Evolutionary conservation across 495 filamentous ascomycete species (phyloP).

Genomic region (Aspergillus nidulans): DNA sequence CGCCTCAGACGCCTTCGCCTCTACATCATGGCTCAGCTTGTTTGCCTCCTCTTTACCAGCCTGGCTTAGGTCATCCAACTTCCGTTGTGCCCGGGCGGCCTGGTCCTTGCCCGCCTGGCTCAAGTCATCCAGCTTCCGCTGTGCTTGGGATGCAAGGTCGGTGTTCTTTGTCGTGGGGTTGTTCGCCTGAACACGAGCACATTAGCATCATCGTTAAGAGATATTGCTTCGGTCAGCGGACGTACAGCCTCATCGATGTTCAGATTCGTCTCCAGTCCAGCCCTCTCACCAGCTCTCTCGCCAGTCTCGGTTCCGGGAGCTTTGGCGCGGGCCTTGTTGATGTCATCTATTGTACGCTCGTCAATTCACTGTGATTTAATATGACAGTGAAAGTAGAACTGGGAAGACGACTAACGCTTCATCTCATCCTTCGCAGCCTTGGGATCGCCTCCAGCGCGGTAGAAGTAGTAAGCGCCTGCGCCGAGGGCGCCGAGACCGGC

Average conservation of each 20-base stretch:
- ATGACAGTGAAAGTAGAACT: too few relatives aligned
- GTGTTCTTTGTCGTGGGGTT: slow-evolving; percentile 56
- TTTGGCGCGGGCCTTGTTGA: slow-evolving; percentile 60
- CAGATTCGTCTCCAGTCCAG: slow-evolving; percentile 47
- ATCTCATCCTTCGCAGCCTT: slow-evolving; percentile 74
- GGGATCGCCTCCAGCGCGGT: slow-evolving; percentile 78
- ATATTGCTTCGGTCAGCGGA: background rate
- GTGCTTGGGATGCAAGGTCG: slow-evolving; percentile 37
- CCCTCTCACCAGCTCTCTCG: slow-evolving; percentile 49
- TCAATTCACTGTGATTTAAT: background rate
- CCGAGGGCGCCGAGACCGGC: slow-evolving; percentile 61
- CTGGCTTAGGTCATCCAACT: slow-evolving; percentile 62
- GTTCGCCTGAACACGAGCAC: slow-evolving; percentile 45
- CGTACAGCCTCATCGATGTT: slow-evolving; percentile 55
- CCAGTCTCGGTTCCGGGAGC: slow-evolving; percentile 39
- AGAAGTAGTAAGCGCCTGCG: slow-evolving; percentile 85
- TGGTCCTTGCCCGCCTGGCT: slow-evolving; percentile 52
- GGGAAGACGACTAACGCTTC: slow-evolving; percentile 64
- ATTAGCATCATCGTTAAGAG: background rate
- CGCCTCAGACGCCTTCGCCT: slow-evolving; percentile 62
- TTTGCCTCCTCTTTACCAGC: slow-evolving; percentile 35
- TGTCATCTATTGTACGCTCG: slow-evolving; percentile 43
- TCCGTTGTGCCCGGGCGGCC: slow-evolving; percentile 26
- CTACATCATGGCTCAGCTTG: slow-evolving; percentile 35
- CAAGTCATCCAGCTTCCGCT: slow-evolving; percentile 63